These are phyloP conservation scores for Neurospora sp. DNA, from an alignment of 495 filamentous ascomycete species.

Conservation along the genomic window DNA sequence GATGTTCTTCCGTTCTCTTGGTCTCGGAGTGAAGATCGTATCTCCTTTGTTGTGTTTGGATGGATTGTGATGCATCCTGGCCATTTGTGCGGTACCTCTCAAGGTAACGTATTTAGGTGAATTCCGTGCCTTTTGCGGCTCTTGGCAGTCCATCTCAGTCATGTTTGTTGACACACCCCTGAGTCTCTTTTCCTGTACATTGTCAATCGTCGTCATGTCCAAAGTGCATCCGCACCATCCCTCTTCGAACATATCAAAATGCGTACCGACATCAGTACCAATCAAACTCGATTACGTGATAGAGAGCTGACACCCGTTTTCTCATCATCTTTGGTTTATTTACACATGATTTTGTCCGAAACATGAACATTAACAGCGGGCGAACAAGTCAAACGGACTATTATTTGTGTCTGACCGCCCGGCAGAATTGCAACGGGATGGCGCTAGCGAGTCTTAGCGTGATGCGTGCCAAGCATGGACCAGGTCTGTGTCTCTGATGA, in stretches of 20 bases:
- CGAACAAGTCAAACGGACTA: neutral
- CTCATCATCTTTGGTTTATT: neutral
- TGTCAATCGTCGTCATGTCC: neutral
- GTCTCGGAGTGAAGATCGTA: neutral
- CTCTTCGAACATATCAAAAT: neutral
- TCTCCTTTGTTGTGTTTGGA: neutral
- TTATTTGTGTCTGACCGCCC: conserved; percentile 2
- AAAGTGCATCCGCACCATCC: neutral
- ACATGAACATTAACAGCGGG: neutral
- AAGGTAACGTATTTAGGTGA: neutral
- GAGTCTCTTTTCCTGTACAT: neutral
- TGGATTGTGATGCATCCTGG: neutral
- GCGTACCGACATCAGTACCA: neutral
- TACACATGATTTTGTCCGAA: neutral
- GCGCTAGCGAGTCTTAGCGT: conserved; percentile 6
- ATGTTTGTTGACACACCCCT: neutral
- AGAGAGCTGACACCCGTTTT: neutral
- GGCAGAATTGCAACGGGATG: conserved; percentile 9
- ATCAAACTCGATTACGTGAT: neutral
- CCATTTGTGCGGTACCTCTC: neutral
- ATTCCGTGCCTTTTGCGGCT: neutral
- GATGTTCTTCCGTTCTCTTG: neutral
- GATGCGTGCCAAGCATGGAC: conserved; percentile 17
- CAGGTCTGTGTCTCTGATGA: neutral
- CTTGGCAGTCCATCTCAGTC: neutral